Base-by-base conservation (phyloP, 148 eudicot genomes). In the Vaccinium darrowii region DNA sequence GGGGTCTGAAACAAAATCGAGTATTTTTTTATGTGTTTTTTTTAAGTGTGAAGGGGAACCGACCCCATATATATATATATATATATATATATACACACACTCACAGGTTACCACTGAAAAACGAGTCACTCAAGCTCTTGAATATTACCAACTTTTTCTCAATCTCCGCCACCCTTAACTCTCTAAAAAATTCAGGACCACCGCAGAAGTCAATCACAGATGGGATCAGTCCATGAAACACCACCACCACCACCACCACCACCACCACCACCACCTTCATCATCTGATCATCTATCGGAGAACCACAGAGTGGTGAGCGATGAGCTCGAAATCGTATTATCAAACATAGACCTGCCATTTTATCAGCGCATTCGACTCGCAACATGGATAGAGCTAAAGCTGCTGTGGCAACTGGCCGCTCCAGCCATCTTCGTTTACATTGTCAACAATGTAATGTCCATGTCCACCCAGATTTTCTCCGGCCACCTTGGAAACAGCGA, bases 381-480 rank as follows among this genome's bases (percentile, higher is more conserved):
- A 4, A 81, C 14, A 7, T 81, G 72, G 73, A 81, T 81, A 60
- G 83, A 81, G 33, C 43, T 43, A 39, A 81, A 58, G 16, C 73
- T 81, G 11, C 83, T 81, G 7, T 62, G 60, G 23, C 63, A 39
- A 14, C 54, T 81, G n/a, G 72, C 83, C 21, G 83, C 72, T 27
- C 83, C 83, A 21, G 83, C 83, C 43, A n/a, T 60, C 1, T 67
- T 25, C 13, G 83, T 81, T 27, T 81, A 81, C 74, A 15, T 81
- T 73, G 72, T 81, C 0, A 81, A 69, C 72, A 60, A 57, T 60
- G 83, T 65, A 9, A 81, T 81, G 83, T 60, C 83, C 21, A 62
- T 51, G 58, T 65, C n/a, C 54, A 81, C 83, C 62, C 19, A 4
- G 8, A 57, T 57, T 57, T 57, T 57, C 62, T 57, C 1, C 7